Conservation (phyloP, 2,329 filamentous ascomycete species). For the Ophiostoma triangulosporum region DNA sequence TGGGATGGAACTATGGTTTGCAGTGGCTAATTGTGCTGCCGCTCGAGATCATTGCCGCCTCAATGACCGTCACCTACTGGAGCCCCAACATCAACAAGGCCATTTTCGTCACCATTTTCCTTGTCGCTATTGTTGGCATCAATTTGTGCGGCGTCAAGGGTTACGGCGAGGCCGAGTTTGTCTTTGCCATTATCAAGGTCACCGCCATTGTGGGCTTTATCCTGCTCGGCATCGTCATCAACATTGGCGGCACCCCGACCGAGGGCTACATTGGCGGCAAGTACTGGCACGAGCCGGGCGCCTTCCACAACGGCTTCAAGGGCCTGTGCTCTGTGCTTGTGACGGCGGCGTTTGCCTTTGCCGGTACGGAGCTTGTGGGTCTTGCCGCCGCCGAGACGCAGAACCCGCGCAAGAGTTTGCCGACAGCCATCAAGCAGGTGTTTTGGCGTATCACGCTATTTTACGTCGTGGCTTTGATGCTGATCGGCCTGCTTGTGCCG, state of each 20-base stretch:
- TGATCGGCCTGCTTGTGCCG: constrained; percentile 73
- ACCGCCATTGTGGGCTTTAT: constrained; percentile 79
- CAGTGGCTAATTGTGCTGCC: constrained; percentile 80
- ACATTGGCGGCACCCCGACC: constrained; percentile 63
- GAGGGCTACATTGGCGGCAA: constrained; percentile 67
- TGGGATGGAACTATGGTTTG: constrained; percentile 89
- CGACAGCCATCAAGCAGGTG: constrained; percentile 80
- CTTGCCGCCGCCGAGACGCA: constrained; percentile 65
- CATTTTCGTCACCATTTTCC: constrained; percentile 74
- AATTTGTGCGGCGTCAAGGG: constrained; percentile 81
- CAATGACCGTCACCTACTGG: constrained; percentile 77
- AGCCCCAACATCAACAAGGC: constrained; percentile 48
- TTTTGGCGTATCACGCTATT: constrained; percentile 91
- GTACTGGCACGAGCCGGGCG: constrained; percentile 69
- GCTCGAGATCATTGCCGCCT: constrained; percentile 75
- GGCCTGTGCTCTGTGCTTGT: constrained; percentile 70
- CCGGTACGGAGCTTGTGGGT: constrained; percentile 63
- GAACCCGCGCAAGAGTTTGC: constrained; percentile 70
- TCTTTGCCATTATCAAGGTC: constrained; percentile 78
- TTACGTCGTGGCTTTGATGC: constrained; percentile 68
- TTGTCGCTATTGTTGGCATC: constrained; percentile 61
- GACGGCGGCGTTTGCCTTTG: constrained; percentile 63
- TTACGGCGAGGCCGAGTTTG: constrained; percentile 81
- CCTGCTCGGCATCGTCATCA: constrained; percentile 73
- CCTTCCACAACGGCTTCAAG: constrained; percentile 73